Conservation (phyloP, 2,329 filamentous ascomycete genomes). For the Cladosporium sp. region DNA sequence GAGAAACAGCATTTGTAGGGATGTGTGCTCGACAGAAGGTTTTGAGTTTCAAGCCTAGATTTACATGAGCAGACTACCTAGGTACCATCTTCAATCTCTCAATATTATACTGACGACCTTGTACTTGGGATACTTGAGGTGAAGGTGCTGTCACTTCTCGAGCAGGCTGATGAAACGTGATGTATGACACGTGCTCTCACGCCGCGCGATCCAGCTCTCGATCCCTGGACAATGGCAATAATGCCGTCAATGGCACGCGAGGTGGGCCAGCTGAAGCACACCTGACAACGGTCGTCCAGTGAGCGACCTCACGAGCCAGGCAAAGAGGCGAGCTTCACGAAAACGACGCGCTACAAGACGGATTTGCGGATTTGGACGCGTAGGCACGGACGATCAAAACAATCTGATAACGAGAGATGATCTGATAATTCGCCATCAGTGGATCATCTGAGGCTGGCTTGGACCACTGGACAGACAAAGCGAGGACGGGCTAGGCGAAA, state of each 20-base stretch:
- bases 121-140: background rate
- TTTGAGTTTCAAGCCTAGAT: background rate
- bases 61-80: background rate
- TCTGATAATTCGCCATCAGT: constrained; percentile 8
- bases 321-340: constrained; percentile 13
- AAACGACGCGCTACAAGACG: constrained; percentile 5
- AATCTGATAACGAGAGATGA: constrained; percentile 10
- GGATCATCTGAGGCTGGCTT: background rate
- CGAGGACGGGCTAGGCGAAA: constrained; percentile 6
- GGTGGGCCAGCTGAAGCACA: background rate
- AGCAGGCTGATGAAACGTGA: background rate
- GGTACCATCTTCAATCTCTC: background rate
- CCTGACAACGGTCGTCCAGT: constrained; percentile 12
- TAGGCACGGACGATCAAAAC: background rate
- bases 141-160: background rate
- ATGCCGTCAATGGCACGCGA: background rate
- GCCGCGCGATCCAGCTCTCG: background rate
- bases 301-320: constrained; percentile 8
- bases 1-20: background rate
- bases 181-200: background rate
- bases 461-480: constrained; percentile 6
- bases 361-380: background rate
- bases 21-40: background rate
- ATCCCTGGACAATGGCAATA: background rate
- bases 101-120: background rate